phyloP scores from a whole-genome alignment of 768 basidiomycete species.

The Butyriboletus loyo region DNA sequence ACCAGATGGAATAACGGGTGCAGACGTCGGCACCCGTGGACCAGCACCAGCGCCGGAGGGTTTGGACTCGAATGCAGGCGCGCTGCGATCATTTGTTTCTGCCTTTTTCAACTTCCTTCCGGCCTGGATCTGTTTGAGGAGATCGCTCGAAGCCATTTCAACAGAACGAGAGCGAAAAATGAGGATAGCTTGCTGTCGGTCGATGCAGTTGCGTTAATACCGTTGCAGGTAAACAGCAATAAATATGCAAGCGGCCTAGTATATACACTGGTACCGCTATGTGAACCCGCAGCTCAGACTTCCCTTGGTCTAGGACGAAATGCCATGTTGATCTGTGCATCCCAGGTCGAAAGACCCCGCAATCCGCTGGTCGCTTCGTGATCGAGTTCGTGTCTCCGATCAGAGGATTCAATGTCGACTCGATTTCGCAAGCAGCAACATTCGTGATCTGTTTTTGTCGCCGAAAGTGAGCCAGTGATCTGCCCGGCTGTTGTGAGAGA shows the following conservation, averaged over 20 bases:
- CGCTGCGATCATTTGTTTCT: conserved; percentile 79
- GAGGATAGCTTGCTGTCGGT: not conserved
- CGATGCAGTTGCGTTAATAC: not conserved
- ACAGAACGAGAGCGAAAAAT: not conserved
- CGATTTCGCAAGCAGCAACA: not conserved
- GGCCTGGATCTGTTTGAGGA: conserved; percentile 78
- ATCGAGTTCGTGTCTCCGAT: not conserved
- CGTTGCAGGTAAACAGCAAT: conserved; percentile 10
- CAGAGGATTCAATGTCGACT: no score
- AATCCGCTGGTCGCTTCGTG: not conserved
- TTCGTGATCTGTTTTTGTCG: no score
- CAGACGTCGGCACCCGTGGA: conserved; percentile 21
- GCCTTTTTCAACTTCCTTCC: conserved; percentile 82
- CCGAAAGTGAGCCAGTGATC: no score
- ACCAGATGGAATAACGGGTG: conserved; percentile 21
- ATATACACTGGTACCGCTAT: not conserved
- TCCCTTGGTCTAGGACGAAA: not conserved
- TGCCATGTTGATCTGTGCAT: not conserved
- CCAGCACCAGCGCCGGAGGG: conserved; percentile 43
- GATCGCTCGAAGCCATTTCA: conserved; percentile 68
- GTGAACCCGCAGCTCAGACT: no score
- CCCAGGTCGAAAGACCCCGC: not conserved
- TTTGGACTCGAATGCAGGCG: conserved; percentile 51
- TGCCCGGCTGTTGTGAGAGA: no score
- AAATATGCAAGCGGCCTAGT: conserved; percentile 6